Conservation (phyloP, 1,284 basidiomycete species). For the Mrakiaceae sp. region DNA sequence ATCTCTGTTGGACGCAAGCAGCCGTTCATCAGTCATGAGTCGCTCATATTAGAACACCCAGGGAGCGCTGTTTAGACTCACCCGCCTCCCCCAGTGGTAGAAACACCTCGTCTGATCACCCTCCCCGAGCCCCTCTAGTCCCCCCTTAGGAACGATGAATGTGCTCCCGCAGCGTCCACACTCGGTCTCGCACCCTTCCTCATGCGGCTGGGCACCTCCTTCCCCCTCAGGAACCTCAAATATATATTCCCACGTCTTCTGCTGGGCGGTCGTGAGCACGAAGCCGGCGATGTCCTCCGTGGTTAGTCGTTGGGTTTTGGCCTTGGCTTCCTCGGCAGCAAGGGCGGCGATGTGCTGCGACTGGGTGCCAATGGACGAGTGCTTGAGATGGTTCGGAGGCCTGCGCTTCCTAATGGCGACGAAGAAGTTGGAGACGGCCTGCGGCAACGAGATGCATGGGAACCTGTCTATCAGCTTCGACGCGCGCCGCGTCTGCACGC, state of each 20-base stretch:
- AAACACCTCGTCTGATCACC: conserved; percentile 49
- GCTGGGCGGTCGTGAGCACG: conserved; percentile 47
- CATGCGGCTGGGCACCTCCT: conserved; percentile 51
- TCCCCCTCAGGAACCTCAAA: conserved; percentile 50
- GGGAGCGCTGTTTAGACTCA: conserved; percentile 37
- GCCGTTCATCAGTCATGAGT: conserved; percentile 29
- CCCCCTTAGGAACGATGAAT: conserved; percentile 45
- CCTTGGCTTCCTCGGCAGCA: conserved; percentile 46
- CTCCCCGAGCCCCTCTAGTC: conserved; percentile 39
- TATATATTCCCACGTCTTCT: conserved; percentile 60
- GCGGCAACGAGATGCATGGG: neutral
- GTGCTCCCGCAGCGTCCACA: conserved; percentile 67
- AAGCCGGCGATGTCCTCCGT: conserved; percentile 43
- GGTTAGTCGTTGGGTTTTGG: conserved; percentile 49
- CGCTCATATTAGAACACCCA: conserved; percentile 28
- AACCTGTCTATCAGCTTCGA: neutral
- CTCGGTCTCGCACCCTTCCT: conserved; percentile 50
- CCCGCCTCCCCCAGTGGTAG: conserved; percentile 64
- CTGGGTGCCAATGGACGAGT: conserved; percentile 72
- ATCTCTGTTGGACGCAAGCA: conserved; percentile 41
- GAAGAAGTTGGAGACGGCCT: conserved; percentile 18
- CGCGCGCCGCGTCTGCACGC: neutral
- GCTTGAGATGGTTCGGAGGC: conserved; percentile 47
- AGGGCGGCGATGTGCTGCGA: conserved; percentile 48
- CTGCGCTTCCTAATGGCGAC: conserved; percentile 44